These are phyloP conservation scores for Annulohypoxylon truncatum DNA, from an alignment of 2,329 filamentous ascomycete species.

Conservation along the genomic window DNA sequence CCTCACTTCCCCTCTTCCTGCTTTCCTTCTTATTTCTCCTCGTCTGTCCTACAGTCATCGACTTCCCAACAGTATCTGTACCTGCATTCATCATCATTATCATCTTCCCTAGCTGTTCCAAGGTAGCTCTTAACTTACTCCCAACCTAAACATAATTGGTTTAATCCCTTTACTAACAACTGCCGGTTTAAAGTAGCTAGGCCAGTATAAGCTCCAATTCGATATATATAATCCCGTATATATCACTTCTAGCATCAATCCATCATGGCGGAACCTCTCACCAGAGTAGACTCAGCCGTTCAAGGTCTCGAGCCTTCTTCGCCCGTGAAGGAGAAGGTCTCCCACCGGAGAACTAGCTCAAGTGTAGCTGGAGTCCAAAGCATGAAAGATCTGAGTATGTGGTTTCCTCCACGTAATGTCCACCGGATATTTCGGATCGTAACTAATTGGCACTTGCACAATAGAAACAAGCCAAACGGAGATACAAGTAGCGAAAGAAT, in stretches of 20 bases:
- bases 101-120: slow-evolving; percentile 29
- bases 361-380: slow-evolving; percentile 79
- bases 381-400: slow-evolving; percentile 86
- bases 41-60: slow-evolving; percentile 39
- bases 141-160: neutral
- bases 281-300: slow-evolving; percentile 92
- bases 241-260: slow-evolving; percentile 30
- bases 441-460: slow-evolving; percentile 7
- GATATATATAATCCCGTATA: slow-evolving; percentile 18
- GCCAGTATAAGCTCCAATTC: slow-evolving; percentile 9
- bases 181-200: slow-evolving; percentile 22
- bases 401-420: slow-evolving; percentile 11
- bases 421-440: slow-evolving; percentile 22
- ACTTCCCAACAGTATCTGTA: slow-evolving; percentile 47
- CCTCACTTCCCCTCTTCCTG: slow-evolving; percentile 39
- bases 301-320: slow-evolving; percentile 76
- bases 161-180: slow-evolving; percentile 7
- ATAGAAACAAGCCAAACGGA: slow-evolving; percentile 79
- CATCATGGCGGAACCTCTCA: slow-evolving; percentile 67
- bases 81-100: slow-evolving; percentile 29
- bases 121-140: slow-evolving; percentile 28
- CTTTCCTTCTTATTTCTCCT: slow-evolving; percentile 39
- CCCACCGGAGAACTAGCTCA: slow-evolving; percentile 76
- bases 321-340: slow-evolving; percentile 70
- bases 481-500: slow-evolving; percentile 81